Conservation (phyloP, 1,139 yeast genomes). For the Debaryomyces sp. region DNA sequence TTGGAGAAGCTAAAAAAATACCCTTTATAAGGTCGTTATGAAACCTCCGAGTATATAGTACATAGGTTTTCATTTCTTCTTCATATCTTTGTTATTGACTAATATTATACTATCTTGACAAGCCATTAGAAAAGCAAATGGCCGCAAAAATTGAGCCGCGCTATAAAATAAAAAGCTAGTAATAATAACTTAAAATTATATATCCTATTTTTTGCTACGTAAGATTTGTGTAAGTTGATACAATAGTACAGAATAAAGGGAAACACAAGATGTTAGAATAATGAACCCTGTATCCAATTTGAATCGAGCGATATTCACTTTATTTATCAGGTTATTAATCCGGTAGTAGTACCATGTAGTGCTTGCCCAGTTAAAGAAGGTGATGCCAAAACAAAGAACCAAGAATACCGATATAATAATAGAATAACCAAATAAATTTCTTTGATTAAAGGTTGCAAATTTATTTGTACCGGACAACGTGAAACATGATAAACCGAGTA, state of each 20-base stretch:
- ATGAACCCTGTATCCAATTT: conserved; percentile 15
- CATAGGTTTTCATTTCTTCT: too few species aligned
- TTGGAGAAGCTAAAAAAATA: too few species aligned
- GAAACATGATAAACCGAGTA: not conserved
- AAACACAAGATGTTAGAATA: not conserved
- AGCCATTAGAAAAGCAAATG: not conserved
- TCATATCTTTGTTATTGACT: too few species aligned
- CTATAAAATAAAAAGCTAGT: not conserved
- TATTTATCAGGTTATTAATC: conserved; percentile 9
- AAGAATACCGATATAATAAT: conserved; percentile 1
- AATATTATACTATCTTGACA: not conserved
- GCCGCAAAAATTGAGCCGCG: not conserved
- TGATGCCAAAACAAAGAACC: not conserved
- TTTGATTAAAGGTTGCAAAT: not conserved
- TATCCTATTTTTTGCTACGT: not conserved
- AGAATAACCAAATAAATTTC: not conserved
- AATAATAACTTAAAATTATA: not conserved
- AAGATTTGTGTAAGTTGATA: not conserved
- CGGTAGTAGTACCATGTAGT: conserved; percentile 15
- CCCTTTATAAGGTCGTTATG: too few species aligned
- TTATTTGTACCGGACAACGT: not conserved
- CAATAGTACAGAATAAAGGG: not conserved
- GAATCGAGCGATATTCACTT: conserved; percentile 16
- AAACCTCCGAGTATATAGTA: too few species aligned
- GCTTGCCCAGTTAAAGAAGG: conserved; percentile 14